phyloP scores from a whole-genome alignment of 352 stramenopile genomes.

The Globisporangium paddicum region DNA sequence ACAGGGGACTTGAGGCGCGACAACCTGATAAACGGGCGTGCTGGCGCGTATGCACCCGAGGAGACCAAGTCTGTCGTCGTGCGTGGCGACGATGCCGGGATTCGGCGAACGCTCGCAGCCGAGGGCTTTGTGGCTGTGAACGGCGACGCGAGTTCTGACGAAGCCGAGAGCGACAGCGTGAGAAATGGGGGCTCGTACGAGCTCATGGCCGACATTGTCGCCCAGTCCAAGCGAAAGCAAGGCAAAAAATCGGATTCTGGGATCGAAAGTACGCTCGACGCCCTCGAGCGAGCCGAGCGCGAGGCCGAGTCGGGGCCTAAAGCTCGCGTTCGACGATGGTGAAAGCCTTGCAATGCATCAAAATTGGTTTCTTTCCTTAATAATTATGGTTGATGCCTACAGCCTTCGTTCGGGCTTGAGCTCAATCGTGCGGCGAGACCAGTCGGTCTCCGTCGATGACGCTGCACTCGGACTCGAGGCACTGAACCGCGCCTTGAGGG shows the following conservation, averaged over 20 bases:
- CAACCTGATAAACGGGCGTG: constrained; percentile 38
- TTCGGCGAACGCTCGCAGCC: constrained; percentile 25
- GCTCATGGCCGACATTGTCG: neutral
- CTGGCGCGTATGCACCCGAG: constrained; percentile 38
- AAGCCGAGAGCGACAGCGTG: constrained; percentile 14
- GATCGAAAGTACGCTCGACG: neutral
- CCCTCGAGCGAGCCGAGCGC: neutral
- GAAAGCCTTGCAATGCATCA: neutral
- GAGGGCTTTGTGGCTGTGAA: constrained; percentile 58
- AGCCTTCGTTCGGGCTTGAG: constrained; percentile 14
- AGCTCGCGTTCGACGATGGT: neutral
- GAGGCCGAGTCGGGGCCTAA: neutral
- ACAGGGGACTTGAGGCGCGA: constrained; percentile 30
- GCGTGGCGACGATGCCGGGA: constrained; percentile 3
- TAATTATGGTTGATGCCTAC: constrained; percentile 2
- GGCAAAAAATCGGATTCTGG: too few relatives aligned
- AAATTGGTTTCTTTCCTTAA: neutral
- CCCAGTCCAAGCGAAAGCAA: neutral
- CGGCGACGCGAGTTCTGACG: constrained; percentile 30
- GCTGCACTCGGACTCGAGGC: constrained; percentile 3
- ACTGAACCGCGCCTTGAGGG: constrained; percentile 6
- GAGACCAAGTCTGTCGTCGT: constrained; percentile 49
- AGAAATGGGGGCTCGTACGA: neutral
- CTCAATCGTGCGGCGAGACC: constrained; percentile 28
- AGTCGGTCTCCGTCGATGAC: constrained; percentile 19